Percentiles rank a stretch among this genome's conserved stretches.
Evolutionary conservation across 2,329 filamentous ascomycete species (phyloP).

Genomic region (Emergomyces africanus): DNA sequence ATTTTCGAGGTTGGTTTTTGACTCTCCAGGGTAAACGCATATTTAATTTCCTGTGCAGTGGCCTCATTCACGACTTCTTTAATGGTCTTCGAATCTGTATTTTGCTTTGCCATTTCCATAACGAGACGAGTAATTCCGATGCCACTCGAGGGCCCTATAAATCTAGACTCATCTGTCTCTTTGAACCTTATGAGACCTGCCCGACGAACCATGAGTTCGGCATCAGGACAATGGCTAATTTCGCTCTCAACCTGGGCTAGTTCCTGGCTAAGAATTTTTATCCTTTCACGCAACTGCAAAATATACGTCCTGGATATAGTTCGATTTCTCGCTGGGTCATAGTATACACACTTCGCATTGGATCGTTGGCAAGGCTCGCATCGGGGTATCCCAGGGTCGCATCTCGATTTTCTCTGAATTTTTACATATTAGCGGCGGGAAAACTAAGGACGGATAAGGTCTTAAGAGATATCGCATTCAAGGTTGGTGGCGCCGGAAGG

Average conservation of each 20-base stretch:
- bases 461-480: neutral
- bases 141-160: constrained; percentile 84
- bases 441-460: neutral
- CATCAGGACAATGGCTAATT: constrained; percentile 55
- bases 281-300: constrained; percentile 76
- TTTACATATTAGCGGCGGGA: neutral
- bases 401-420: constrained; percentile 78
- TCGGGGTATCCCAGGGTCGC: constrained; percentile 81
- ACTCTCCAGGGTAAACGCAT: constrained; percentile 54
- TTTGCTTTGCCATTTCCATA: constrained; percentile 93
- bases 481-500: neutral
- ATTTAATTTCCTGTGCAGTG: constrained; percentile 52
- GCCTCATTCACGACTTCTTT: constrained; percentile 79
- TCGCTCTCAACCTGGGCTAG: constrained; percentile 67
- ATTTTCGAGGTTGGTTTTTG: constrained; percentile 60
- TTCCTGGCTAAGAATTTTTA: constrained; percentile 69
- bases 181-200: constrained; percentile 75
- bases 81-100: constrained; percentile 80
- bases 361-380: constrained; percentile 89
- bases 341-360: constrained; percentile 88
- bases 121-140: constrained; percentile 90
- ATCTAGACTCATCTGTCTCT: constrained; percentile 78
- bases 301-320: constrained; percentile 89
- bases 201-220: constrained; percentile 75
- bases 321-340: constrained; percentile 72